Conservation (phyloP, 2,329 filamentous ascomycete genomes). For the Diaporthe vaccinii region DNA sequence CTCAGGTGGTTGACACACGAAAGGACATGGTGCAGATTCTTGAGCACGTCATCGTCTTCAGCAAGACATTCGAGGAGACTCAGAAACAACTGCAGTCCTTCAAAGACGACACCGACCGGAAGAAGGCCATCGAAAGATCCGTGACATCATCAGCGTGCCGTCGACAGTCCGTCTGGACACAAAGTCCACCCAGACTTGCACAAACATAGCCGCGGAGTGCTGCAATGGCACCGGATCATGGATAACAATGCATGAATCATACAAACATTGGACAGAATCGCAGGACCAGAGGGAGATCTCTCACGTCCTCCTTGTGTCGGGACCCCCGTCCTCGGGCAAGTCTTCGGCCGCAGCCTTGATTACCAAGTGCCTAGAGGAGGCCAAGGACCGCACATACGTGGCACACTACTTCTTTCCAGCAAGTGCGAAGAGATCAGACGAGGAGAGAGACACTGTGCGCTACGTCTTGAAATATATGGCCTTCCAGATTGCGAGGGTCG, state of each 20-base stretch:
- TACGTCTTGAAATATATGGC: constrained; percentile 47
- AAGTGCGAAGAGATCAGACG: constrained; percentile 40
- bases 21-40: background rate
- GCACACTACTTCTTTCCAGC: constrained; percentile 47
- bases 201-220: constrained; percentile 39
- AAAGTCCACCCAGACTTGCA: constrained; percentile 45
- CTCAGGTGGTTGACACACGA: background rate
- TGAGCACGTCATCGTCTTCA: constrained; percentile 35
- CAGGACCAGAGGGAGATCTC: background rate
- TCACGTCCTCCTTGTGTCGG: constrained; percentile 44
- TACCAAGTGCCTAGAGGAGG: constrained; percentile 45
- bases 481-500: constrained; percentile 48
- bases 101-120: constrained; percentile 42
- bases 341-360: constrained; percentile 44
- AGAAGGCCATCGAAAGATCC: constrained; percentile 44
- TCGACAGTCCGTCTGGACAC: constrained; percentile 44
- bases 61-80: constrained; percentile 42
- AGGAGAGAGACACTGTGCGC: constrained; percentile 43
- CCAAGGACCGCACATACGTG: constrained; percentile 44
- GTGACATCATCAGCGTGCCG: constrained; percentile 41
- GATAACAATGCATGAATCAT: constrained; percentile 17
- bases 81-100: constrained; percentile 42
- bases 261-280: background rate
- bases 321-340: constrained; percentile 45
- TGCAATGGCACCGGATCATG: constrained; percentile 32